phyloP scores from a whole-genome alignment of 169 alveolate genomes.

The Cryptosporidium ryanae region DNA sequence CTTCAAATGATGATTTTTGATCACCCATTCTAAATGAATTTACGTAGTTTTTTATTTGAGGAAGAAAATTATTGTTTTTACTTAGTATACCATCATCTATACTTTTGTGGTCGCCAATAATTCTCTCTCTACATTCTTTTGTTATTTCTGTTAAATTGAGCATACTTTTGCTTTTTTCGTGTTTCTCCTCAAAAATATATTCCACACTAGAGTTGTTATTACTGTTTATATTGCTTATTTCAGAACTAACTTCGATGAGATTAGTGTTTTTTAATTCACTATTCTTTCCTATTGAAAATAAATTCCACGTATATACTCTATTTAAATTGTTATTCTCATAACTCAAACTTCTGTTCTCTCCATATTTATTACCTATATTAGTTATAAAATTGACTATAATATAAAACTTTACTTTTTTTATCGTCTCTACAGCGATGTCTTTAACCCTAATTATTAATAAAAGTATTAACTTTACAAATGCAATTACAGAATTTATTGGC shows the following conservation, averaged over 20 bases:
- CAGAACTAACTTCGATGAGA: background rate
- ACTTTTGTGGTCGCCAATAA: background rate
- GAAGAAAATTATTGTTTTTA: constrained; percentile 31
- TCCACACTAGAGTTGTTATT: constrained; percentile 38
- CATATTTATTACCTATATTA: background rate
- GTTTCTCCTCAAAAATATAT: constrained; percentile 51
- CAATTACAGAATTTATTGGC: constrained; percentile 75
- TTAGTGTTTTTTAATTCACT: background rate
- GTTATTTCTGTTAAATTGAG: constrained; percentile 9
- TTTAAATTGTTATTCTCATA: background rate
- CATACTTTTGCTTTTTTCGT: constrained; percentile 41
- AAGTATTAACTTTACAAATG: constrained; percentile 17
- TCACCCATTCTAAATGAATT: constrained; percentile 46
- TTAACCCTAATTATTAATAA: constrained; percentile 4
- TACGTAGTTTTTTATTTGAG: constrained; percentile 30
- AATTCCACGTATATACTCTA: background rate
- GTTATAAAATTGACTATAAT: background rate
- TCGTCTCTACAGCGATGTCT: background rate
- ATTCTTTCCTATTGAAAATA: constrained; percentile 6
- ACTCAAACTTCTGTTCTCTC: background rate
- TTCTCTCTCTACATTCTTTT: constrained; percentile 5
- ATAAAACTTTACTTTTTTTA: background rate
- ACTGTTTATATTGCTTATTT: background rate
- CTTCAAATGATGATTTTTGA: constrained; percentile 65
- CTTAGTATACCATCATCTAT: constrained; percentile 57